Percentiles rank a stretch among this genome's conserved stretches.
These are phyloP conservation scores for Argentina anserina DNA, from an alignment of 306 rosid species.

Conservation along the genomic window DNA sequence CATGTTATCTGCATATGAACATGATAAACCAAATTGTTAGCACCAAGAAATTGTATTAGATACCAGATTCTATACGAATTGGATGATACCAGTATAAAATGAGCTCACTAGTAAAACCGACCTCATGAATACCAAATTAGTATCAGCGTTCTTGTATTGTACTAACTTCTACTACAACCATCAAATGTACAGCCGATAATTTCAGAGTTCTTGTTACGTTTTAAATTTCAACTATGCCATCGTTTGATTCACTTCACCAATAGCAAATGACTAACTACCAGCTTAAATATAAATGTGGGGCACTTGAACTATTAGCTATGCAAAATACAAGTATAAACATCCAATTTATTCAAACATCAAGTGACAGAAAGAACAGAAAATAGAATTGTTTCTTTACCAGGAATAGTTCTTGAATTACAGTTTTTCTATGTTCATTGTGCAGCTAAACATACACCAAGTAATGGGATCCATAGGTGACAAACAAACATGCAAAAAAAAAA, in stretches of 20 bases:
- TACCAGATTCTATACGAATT: background rate
- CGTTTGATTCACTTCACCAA: background rate
- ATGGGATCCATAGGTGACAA: background rate
- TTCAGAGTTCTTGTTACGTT: background rate
- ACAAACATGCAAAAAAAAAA: background rate
- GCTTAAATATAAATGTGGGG: background rate
- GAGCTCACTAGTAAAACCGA: background rate
- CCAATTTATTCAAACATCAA: background rate
- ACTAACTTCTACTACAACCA: background rate
- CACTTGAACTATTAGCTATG: background rate
- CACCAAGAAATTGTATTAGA: background rate
- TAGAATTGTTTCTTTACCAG: background rate
- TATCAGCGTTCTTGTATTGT: background rate
- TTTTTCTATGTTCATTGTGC: background rate
- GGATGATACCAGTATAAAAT: background rate
- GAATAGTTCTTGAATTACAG: background rate
- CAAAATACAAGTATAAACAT: background rate
- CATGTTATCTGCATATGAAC: conserved; percentile 28
- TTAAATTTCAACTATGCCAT: background rate
- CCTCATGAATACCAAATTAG: background rate
- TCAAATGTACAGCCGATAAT: background rate
- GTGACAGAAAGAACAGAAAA: background rate
- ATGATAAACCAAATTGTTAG: background rate
- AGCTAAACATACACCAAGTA: background rate
- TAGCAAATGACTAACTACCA: background rate